These are phyloP conservation scores for Penicillium herquei DNA, from an alignment of 495 filamentous ascomycete genomes.

Conservation along the genomic window DNA sequence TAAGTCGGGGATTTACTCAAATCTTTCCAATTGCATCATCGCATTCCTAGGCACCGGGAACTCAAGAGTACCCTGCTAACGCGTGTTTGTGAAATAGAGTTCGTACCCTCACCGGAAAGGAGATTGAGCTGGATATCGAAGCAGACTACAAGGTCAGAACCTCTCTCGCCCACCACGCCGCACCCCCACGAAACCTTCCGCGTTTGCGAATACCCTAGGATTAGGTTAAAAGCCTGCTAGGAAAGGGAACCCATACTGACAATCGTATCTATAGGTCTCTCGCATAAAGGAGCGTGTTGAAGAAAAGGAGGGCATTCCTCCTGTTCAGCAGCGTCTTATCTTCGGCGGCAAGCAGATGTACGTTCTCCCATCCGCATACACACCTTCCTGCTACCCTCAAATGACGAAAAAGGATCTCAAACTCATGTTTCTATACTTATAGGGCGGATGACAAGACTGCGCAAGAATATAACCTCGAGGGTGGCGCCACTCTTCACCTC, in stretches of 20 bases:
- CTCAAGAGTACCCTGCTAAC: conserved; percentile 13
- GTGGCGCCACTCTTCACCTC: conserved; percentile 90
- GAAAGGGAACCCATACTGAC: not conserved
- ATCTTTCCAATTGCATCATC: conserved; percentile 23
- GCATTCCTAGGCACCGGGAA: conserved; percentile 2
- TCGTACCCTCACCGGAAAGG: conserved; percentile 95
- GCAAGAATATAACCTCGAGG: conserved; percentile 82
- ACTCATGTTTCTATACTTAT: not conserved
- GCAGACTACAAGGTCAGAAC: conserved; percentile 75
- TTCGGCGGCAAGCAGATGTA: conserved; percentile 98
- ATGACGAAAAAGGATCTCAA: not conserved
- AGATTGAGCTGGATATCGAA: conserved; percentile 98
- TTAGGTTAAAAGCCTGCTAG: not conserved
- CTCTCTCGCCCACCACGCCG: not conserved
- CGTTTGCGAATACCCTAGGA: not conserved
- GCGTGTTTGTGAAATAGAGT: conserved; percentile 58
- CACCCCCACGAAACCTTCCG: not conserved
- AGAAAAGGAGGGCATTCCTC: conserved; percentile 97
- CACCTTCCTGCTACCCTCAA: not conserved
- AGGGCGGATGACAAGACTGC: conserved; percentile 93
- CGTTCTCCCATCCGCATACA: conserved; percentile 20
- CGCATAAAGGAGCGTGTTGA: conserved; percentile 98
- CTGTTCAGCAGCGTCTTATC: conserved; percentile 94
- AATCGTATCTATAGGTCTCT: conserved; percentile 59
- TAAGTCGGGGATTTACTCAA: conserved; percentile 19